Percentiles rank a stretch among this genome's conserved stretches.
These are phyloP conservation scores for Exsudoporus frostii DNA, from an alignment of 768 basidiomycete species.

Conservation along the genomic window DNA sequence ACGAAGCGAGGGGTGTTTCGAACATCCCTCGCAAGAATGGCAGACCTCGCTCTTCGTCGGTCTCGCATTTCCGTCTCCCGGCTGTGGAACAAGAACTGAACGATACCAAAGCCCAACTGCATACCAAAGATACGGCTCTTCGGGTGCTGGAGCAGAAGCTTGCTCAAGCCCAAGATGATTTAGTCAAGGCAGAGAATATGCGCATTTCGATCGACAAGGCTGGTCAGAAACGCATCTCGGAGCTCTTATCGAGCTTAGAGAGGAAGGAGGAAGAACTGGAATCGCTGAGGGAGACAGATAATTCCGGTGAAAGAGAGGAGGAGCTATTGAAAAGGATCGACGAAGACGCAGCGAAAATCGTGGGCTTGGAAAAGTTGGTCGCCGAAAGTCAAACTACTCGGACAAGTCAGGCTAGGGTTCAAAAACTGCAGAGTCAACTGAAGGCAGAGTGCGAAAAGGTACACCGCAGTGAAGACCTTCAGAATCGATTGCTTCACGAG, in stretches of 20 bases:
- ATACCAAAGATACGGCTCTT: constrained; percentile 46
- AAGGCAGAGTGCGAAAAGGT: constrained; percentile 41
- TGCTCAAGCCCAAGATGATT: constrained; percentile 44
- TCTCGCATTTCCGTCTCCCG: constrained; percentile 47
- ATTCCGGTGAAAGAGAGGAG: constrained; percentile 50
- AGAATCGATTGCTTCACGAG: constrained; percentile 48
- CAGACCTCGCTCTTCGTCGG: constrained; percentile 58
- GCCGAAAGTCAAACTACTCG: constrained; percentile 37
- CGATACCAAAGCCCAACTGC: constrained; percentile 42
- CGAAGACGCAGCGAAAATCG: constrained; percentile 67
- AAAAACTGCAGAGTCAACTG: constrained; percentile 41
- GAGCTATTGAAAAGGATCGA: constrained; percentile 65
- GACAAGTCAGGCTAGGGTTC: constrained; percentile 33
- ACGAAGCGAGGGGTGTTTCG: constrained; percentile 32
- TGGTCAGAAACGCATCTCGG: constrained; percentile 41
- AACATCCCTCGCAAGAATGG: constrained; percentile 34
- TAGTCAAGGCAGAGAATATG: constrained; percentile 57
- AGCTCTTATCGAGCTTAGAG: constrained; percentile 43
- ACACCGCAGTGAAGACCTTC: constrained; percentile 40
- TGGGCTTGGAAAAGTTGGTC: constrained; percentile 50
- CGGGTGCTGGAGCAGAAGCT: constrained; percentile 45
- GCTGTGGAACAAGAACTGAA: constrained; percentile 55
- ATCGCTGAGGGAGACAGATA: constrained; percentile 38
- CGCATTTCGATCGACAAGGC: constrained; percentile 51
- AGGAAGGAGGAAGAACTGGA: constrained; percentile 61